phyloP scores from a whole-genome alignment of 805 yeast genomes.

The Candida broadrunensis region DNA sequence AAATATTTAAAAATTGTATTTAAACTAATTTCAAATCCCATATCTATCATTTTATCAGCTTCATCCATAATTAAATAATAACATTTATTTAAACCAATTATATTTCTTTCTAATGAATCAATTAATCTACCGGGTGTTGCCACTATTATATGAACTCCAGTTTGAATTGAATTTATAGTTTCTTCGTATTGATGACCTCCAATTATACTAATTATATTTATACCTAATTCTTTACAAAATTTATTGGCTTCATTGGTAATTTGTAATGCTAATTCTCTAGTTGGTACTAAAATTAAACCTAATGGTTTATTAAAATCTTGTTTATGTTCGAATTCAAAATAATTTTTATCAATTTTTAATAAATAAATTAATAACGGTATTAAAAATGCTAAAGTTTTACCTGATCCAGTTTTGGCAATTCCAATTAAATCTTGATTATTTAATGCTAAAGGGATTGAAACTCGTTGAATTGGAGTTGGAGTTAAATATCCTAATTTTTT shows the following conservation, averaged over 20 bases:
- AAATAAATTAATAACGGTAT: slow-evolving; percentile 67
- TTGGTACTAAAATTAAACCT: slow-evolving; percentile 81
- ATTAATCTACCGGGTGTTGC: slow-evolving; percentile 94
- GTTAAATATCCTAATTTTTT: slow-evolving; percentile 45
- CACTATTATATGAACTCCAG: slow-evolving; percentile 74
- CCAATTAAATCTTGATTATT: slow-evolving; percentile 70
- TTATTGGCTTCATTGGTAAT: slow-evolving; percentile 65
- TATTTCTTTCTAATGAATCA: slow-evolving; percentile 72
- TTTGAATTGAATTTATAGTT: slow-evolving; percentile 55
- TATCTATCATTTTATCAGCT: slow-evolving; percentile 92
- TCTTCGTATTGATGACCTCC: slow-evolving; percentile 89
- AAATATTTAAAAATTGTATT: slow-evolving; percentile 54
- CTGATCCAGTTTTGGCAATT: slow-evolving; percentile 96
- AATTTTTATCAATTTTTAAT: slow-evolving; percentile 28
- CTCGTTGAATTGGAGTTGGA: slow-evolving; percentile 92
- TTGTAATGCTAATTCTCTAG: slow-evolving; percentile 91
- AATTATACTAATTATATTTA: slow-evolving; percentile 62
- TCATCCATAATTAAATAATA: slow-evolving; percentile 81
- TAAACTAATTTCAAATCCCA: slow-evolving; percentile 88
- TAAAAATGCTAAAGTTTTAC: slow-evolving; percentile 83
- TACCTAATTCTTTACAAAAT: slow-evolving; percentile 39
- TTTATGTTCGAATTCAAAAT: slow-evolving; percentile 35
- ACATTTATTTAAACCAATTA: slow-evolving; percentile 58
- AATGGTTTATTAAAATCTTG: slow-evolving; percentile 65
- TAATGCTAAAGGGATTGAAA: slow-evolving; percentile 73